Evolutionary conservation across 2,329 filamentous ascomycete genomes (phyloP), one percentile per base, ranked within the genome.

Genomic region (Drechslera avenae): DNA sequence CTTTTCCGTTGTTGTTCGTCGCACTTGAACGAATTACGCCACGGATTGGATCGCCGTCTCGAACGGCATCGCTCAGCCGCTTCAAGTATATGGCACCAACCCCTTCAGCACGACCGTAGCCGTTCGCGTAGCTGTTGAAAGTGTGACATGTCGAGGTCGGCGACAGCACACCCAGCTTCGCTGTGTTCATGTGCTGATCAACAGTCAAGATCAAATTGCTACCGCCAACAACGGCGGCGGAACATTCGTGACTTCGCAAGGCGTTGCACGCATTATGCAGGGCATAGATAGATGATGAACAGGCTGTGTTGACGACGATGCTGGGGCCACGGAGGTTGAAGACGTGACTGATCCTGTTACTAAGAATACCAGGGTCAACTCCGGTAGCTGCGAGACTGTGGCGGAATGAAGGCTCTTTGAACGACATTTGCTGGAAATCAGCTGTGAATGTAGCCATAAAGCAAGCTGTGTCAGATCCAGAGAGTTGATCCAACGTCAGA

Each of bases 311-410:
- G 12, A 66, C 12, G 0, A 46, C 45, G 5, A 64, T 31, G 42
- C 50, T 60, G 17, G 65, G 60, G 0, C 67, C 66, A 7, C 37
- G 37, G 4, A 67, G 54, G 40, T 68, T 59, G 45, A 66, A 66
- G 7, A 60, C 33, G 28, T 67, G 55, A 12, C 52, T 54, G 16
- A 69, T 46, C 0, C 66, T 51, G 37, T 68, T 68, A 2, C 47
- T 46, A 8, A 64, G 48, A 6, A 66, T 59, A 14, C 39, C 51
- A 6, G 46, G 17, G 26, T 37, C 37, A 3, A 39, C 35, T 3
- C 64, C 64, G 0, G 57, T 58, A 2, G 56, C 17, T 2, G 37
- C 21, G 21, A 63, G 58, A 1, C 12, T n/a, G 5, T 44, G 26
- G 4, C 46, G 28, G 14, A 51, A 49, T 13, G 63, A 55, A 1